Evolutionary conservation across 2,329 filamentous ascomycete species (phyloP), one percentile per base, ranked within the genome.

Genomic region (Phoma herbarum): DNA sequence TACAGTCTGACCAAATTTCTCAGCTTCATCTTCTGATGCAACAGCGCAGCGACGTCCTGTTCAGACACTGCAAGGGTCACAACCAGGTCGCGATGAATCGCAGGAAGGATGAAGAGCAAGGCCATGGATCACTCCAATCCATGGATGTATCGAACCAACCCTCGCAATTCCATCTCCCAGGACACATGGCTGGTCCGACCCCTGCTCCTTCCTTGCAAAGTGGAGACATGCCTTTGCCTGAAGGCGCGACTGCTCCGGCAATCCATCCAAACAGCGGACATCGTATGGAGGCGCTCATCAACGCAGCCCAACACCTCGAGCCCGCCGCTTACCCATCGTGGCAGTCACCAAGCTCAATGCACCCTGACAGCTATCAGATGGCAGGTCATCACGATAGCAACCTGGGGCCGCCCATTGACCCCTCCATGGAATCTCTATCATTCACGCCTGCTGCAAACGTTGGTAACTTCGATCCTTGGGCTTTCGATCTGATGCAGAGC

Each of bases 11-110:
- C 58, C 55, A 33, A 52, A 51, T 47, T 49, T 52, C 44, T 57
- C 43, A 43, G 62, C 63, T 65, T 54, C 47, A 44, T 28, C 35
- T 47, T 55, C 71, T 67, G 65, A 74, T 59, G 69, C 55, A 46
- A 54, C 50, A 42, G 18, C 48, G 52, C 63, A 82, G 80, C 71
- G 80, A 82, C 73, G 80, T 84, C 44, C 64, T 84, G 44, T 83
- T 81, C 57, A 79, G 82, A 37, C 82, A 83, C 69, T 81, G 80
- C 66, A 83, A 83, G 75, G 79, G 81, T 51, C 81, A 83, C 65
- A 79, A 75, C 46, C 78, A 81, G 43, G 77, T 77, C 61, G 71
- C 72, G 23, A 59, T 76, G 57, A 77, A 76, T 60, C 65, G 75
- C 62, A 61, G 75, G 70, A 72, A 68, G 62, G 66, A 60, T 61